Evolutionary conservation across 177 flowering plant genomes (phyloP), one percentile per base, ranked within the genome.

Genomic region (Vitis hybrid): DNA sequence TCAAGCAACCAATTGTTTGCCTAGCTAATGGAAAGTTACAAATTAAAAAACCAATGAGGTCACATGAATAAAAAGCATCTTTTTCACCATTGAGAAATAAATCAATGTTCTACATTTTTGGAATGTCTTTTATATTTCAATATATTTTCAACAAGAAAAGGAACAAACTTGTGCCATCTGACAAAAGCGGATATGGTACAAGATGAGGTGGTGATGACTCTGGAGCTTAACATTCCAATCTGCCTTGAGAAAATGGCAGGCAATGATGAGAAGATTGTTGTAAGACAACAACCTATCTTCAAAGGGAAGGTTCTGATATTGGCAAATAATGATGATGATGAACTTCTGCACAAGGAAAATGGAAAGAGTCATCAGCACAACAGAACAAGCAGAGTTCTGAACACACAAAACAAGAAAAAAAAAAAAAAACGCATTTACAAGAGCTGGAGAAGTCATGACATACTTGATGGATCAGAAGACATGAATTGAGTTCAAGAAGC

Each of bases 241-340:
- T 34, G 64, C 64, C 64, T 40, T 62, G 51, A 15, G 34, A 62
- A 34, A 62, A 62, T n/a, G 45, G 64, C 64, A 62, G 64, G 45
- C 64, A 62, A 34, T 62, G 64, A 62, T 40, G 51, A 34, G 51
- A 8, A 62, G 64, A 62, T 62, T 30, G 51, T 49, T 14, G 14
- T 15, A 17, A 54, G 17, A 54, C 56, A 54, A 54, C 17, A 54
- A 54, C 17, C 56, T 54, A 17, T 54, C 56, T 54, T 54, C 17
- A 54, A 17, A 54, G 56, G 56, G 56, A 54, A 12, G 17, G 12
- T 14, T 54, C 56, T 54, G 17, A 54, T 6, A 14, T 54, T 10
- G 51, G 45, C 51, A 40, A 26, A 62, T 62, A 62, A 14, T 15
- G 64, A 62, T 40, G 9, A 62, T 34, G 64, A 15, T 3, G 14